A percentile compares a stretch with the other conserved stretches of the same genome.
phyloP scores from a whole-genome alignment of 352 stramenopile species.

The Plasmopara viticola region DNA sequence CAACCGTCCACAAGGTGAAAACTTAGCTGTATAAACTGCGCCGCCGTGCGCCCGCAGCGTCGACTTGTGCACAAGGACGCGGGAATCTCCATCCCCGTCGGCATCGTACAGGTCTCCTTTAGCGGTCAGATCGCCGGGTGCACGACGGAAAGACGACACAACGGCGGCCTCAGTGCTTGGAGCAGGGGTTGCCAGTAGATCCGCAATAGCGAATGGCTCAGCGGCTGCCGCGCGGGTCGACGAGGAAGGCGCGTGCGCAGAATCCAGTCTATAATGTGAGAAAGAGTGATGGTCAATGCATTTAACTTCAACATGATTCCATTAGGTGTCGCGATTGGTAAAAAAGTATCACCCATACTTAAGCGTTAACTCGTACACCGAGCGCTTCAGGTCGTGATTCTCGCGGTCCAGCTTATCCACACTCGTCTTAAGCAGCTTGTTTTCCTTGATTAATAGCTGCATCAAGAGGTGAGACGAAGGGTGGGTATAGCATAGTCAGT shows the following conservation, averaged over 20 bases:
- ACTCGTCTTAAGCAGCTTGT: slow-evolving; percentile 74
- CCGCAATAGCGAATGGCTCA: slow-evolving; percentile 65
- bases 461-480: neutral
- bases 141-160: slow-evolving; percentile 34
- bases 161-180: slow-evolving; percentile 27
- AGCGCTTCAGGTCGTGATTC: slow-evolving; percentile 88
- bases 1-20: slow-evolving; percentile 75
- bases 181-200: slow-evolving; percentile 47
- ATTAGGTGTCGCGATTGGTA: slow-evolving; percentile 1
- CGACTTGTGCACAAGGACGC: slow-evolving; percentile 77
- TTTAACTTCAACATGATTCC: slow-evolving; percentile 12
- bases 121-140: slow-evolving; percentile 23
- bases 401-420: slow-evolving; percentile 82
- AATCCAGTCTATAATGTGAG: slow-evolving; percentile 48
- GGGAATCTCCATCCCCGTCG: slow-evolving; percentile 48
- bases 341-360: slow-evolving; percentile 40
- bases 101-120: slow-evolving; percentile 53
- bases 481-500: neutral
- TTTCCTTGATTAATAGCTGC: slow-evolving; percentile 76
- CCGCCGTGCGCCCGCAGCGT: slow-evolving; percentile 67
- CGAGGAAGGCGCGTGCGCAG: slow-evolving; percentile 32
- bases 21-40: slow-evolving; percentile 84
- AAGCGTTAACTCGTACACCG: slow-evolving; percentile 86
- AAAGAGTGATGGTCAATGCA: slow-evolving; percentile 20
- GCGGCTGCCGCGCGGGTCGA: slow-evolving; percentile 20